Evolutionary conservation across 306 rosid species (phyloP), one percentile per base, ranked within the genome.

Genomic region (Lathyrus oleraceus): DNA sequence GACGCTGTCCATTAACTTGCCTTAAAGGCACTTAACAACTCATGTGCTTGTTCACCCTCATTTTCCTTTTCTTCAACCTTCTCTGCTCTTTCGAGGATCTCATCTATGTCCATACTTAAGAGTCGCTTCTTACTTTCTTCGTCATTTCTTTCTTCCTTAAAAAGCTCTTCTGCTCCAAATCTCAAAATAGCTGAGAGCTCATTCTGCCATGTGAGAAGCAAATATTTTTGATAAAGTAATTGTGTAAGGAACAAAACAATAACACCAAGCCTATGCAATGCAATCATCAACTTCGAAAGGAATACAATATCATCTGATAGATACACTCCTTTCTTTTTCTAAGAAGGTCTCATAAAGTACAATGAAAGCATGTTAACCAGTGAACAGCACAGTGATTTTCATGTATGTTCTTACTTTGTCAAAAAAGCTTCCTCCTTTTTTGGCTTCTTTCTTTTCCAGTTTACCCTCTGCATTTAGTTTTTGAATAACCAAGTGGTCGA

Each of bases 41-140:
- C 99, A 42, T 89, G 17, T 20, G 82, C 97, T 65, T 87, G 73
- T 85, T 91, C 96, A 69, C 70, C 92, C 10, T 70, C 86, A 43
- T 79, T 81, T 68, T 84, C 90, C 82, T 88, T 95, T 80, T 89
- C 96, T 82, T 95, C 99, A 69, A 95, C 99, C 85, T 91, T 87
- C 83, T 95, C 99, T 3, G 99, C 99, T 78, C 97, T 95, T 84
- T 91, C 99, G 79, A 95, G 99, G 83, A 95, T 95, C 83, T 95
- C 99, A 72, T 95, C 99, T 71, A 95, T 95, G 81, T 95, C 92
- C 99, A 95, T 77, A 76, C 95, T 81, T 79, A 89, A 77, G 48
- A 95, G 96, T 49, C 87, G 76, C 75, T 91, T 95, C 85, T 95
- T 95, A 83, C 95, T 95, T 84, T 95, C 99, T 85, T 95, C 99